Evolutionary conservation across 768 basidiomycete genomes (phyloP).

Genomic region (Tulasnella sp.): DNA sequence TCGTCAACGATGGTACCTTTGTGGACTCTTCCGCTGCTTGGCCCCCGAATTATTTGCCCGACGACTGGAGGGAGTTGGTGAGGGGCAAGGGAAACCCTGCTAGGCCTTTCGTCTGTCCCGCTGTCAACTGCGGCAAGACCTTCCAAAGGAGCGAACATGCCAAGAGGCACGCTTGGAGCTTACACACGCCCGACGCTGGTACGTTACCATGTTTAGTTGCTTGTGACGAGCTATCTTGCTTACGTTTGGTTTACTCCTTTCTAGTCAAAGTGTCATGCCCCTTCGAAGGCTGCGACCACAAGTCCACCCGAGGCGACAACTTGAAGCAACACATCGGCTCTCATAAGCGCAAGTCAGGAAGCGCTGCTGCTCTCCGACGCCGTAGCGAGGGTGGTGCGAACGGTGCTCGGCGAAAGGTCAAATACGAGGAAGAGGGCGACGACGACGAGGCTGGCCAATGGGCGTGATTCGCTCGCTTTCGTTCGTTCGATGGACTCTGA

Average conservation of each 20-base stretch:
- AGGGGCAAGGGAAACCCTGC: conserved; percentile 28
- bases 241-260: not conserved
- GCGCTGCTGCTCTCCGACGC: conserved; percentile 3
- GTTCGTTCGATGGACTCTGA: not conserved
- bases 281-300: conserved; percentile 30
- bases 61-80: conserved; percentile 28
- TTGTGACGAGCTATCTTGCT: not conserved
- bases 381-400: conserved; percentile 3
- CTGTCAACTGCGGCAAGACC: conserved; percentile 32
- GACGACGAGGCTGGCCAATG: not conserved
- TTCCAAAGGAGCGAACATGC: conserved; percentile 33
- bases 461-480: not conserved
- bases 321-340: conserved; percentile 32
- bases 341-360: conserved; percentile 27
- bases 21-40: conserved; percentile 8
- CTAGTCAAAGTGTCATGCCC: conserved; percentile 28
- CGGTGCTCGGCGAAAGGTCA: not conserved
- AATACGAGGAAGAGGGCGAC: conserved; percentile 13
- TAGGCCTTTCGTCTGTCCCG: conserved; percentile 26
- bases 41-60: conserved; percentile 17
- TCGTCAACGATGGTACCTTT: conserved; percentile 13
- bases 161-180: conserved; percentile 33
- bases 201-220: not conserved
- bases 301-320: conserved; percentile 32
- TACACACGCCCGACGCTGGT: conserved; percentile 31